phyloP scores from a whole-genome alignment of 208 protist genomes.

The Wallacemonas sp. region DNA sequence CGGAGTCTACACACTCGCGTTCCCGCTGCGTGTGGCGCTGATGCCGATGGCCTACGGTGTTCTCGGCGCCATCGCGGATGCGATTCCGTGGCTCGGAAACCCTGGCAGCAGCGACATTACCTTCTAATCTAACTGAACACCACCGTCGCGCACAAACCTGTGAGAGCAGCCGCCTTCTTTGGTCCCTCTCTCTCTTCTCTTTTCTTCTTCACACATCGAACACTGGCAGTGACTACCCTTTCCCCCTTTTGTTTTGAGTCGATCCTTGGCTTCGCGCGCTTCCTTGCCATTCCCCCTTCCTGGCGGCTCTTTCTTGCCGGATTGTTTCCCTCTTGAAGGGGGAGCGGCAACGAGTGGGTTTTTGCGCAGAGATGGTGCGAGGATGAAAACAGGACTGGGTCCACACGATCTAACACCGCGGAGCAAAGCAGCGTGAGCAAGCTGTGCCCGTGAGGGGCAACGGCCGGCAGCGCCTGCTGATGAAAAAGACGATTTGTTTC shows the following conservation, averaged over 20 bases:
- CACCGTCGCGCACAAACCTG: too few relatives aligned
- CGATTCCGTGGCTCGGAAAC: constrained; percentile 75
- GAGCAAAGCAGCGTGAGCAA: too few relatives aligned
- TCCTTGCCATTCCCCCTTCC: too few relatives aligned
- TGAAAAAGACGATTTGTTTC: constrained; percentile 3
- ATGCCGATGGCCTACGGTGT: constrained; percentile 69
- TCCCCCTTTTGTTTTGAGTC: neutral
- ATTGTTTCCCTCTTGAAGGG: too few relatives aligned
- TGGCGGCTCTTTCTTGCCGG: too few relatives aligned
- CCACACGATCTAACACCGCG: too few relatives aligned
- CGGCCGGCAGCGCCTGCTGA: too few relatives aligned
- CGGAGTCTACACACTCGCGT: constrained; percentile 68
- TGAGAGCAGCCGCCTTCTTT: constrained; percentile 17
- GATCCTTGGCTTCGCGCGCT: too few relatives aligned
- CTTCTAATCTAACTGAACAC: constrained; percentile 1
- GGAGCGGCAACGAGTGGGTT: too few relatives aligned
- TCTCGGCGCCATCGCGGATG: constrained; percentile 53
- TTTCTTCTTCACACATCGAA: constrained; percentile 19
- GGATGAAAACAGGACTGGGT: too few relatives aligned
- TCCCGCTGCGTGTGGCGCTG: constrained; percentile 76
- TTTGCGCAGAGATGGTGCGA: too few relatives aligned
- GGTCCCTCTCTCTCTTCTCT: constrained; percentile 13
- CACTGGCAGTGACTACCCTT: neutral
- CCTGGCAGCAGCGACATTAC: neutral
- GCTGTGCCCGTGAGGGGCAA: too few relatives aligned